Base-by-base conservation (phyloP, 2,329 filamentous ascomycete genomes). In the Pseudogymnoascus sp. region DNA sequence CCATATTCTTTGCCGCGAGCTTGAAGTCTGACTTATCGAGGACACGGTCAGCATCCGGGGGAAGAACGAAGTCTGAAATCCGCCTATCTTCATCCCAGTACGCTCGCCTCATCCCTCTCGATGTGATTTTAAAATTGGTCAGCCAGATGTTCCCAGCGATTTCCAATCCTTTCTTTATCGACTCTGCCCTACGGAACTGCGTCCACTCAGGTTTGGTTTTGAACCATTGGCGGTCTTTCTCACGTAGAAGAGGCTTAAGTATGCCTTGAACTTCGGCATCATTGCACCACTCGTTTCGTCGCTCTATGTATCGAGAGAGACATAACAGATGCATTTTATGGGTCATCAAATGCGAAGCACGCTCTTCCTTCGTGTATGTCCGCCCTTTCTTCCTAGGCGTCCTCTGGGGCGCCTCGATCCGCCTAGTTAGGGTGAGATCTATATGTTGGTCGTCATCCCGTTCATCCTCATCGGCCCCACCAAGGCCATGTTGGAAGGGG, bases 201-300 rank as follows among this genome's bases (percentile, higher is more conserved):
- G 88, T 82, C 59, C 90, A 77, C 16, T 83, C 80, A 6, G 83
- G 76, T 12, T 85, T 80, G 0, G 91, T 91, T 59, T 88, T 88
- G 5, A 97, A 79, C 61, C 87, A 87, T 0, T 79, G 79, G 28
- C 88, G 74, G 31, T 83, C 86, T 69, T 89, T 89, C 33, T 85
- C 82, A 1, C 84, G 81, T 4, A 96, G 73, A 38, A 93, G 79
- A 41, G 81, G 77, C 61, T 83, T 85, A 41, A 96, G 75, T n/a
- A 75, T 76, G 41, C 79, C 81, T 71, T 96, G 91, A 7, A 90
- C 83, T 63, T 81, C 76, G 12, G 77, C 69, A 71, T 93, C 88
- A 70, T 96, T 96, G 76, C 93, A 97, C 91, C 93, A 97, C 62
- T 83, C 79, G 71, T 97, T 99, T 62, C 93, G 86, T 63, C 85